Percentiles rank a stretch among this genome's conserved stretches.
Conservation (phyloP, 129 eudicot species). For the Lactuca sativa region DNA sequence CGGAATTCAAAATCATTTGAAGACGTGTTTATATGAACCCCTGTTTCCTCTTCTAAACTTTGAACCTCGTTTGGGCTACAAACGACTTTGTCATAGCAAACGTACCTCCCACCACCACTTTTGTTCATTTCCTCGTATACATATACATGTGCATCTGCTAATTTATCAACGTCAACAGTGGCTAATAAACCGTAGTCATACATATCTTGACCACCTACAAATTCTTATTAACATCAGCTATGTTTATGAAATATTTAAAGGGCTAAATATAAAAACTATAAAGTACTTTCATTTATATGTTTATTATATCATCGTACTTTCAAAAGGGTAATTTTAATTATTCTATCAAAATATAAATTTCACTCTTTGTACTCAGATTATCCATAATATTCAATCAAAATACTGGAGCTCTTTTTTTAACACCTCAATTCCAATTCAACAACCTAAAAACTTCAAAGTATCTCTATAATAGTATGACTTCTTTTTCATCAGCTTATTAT, state of each 20-base stretch:
- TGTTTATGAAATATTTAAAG: background rate
- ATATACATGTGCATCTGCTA: slow-evolving; percentile 65
- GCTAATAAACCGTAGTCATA: slow-evolving; percentile 54
- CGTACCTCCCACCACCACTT: slow-evolving; percentile 51
- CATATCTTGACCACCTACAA: slow-evolving; percentile 67
- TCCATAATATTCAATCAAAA: no score
- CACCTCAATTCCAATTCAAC: no score
- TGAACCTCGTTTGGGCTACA: slow-evolving; percentile 36
- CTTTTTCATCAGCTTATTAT: no score
- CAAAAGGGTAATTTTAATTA: no score
- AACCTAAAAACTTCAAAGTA: no score
- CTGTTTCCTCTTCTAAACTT: slow-evolving; percentile 46
- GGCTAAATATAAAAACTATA: no score
- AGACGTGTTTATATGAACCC: slow-evolving; percentile 27
- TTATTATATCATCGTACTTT: no score
- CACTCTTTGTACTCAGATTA: no score
- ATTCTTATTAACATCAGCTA: slow-evolving; percentile 2
- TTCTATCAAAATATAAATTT: no score
- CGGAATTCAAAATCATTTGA: slow-evolving; percentile 19
- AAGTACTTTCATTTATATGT: no score
- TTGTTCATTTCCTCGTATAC: slow-evolving; percentile 61
- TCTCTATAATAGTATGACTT: no score
- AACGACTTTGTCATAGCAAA: slow-evolving; percentile 54
- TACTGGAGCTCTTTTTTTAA: no score
- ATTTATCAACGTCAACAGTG: slow-evolving; percentile 49